Conservation (phyloP, 192 early-diverging fungal species). For the Linnemannia exigua region DNA sequence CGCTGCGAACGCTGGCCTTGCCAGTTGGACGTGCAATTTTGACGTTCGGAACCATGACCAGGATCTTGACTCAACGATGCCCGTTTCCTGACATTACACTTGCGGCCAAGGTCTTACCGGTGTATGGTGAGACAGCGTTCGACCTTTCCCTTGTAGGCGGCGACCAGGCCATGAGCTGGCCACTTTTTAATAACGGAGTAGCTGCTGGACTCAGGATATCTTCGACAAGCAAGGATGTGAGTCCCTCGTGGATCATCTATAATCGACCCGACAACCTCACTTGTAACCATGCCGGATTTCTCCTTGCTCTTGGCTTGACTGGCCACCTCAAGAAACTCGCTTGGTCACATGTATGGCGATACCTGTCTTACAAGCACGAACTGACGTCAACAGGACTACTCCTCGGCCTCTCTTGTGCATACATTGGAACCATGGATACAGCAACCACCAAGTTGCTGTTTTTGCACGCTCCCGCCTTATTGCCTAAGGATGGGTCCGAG, state of each 20-base stretch:
- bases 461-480: constrained; percentile 81
- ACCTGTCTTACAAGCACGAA: constrained; percentile 76
- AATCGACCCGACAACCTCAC: constrained; percentile 71
- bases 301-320: constrained; percentile 85
- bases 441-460: constrained; percentile 77
- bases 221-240: constrained; percentile 64
- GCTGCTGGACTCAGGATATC: constrained; percentile 81
- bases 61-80: constrained; percentile 69
- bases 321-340: constrained; percentile 81
- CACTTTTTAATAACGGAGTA: constrained; percentile 92
- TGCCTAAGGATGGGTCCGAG: constrained; percentile 70
- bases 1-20: constrained; percentile 71
- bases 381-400: constrained; percentile 81
- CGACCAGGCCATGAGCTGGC: constrained; percentile 76
- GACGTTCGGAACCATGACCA: constrained; percentile 71
- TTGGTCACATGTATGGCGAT: constrained; percentile 69
- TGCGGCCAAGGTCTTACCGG: constrained; percentile 75
- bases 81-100: constrained; percentile 69
- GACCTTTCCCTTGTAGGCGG: constrained; percentile 56
- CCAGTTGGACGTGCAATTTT: constrained; percentile 78
- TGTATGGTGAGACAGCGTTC: constrained; percentile 67
- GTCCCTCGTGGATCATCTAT: constrained; percentile 86
- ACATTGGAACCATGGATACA: constrained; percentile 74
- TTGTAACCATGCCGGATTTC: constrained; percentile 81
- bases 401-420: constrained; percentile 80